Base-by-base conservation (phyloP, 108 stramenopile genomes). In the Aurantiochytrium sp. region DNA sequence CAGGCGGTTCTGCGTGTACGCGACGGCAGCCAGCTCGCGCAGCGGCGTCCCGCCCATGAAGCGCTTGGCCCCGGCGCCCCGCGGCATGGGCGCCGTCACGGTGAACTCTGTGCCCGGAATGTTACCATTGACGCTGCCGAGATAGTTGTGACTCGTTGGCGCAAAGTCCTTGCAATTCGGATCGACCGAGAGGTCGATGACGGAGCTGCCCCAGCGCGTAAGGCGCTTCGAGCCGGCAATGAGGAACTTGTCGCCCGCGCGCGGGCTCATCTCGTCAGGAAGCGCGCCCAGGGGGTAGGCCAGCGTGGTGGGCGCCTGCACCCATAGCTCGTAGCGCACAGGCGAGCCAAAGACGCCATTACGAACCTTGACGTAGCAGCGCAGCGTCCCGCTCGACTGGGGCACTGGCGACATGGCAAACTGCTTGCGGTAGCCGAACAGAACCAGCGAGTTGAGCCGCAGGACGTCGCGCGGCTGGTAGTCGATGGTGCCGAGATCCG, bases 311-410 rank as follows among this genome's bases (percentile, higher is more conserved):
- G 69, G 69, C 19, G 69, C 69, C 22, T 81, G 69, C 4, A 81
- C 42, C 41, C 42, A 81, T 22, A 81, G 37, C 27, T 81, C 69
- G 42, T 81, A 81, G 4, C 42, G 69, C 69, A 81, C 69, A 10
- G 69, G 69, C 24, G 69, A 81, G 37, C 69, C 69, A 39, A 39
- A 81, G 27, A 81, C 37, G 69, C 69, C 69, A 30, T 81, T 81
- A 21, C 69, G 69, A 8, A 81, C 41, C 69, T 81, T 81, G 42
- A 81, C 69, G 27, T 81, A 81, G 42, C 69, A 81, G 24, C 69
- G 37, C 6, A 81, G 37, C 41, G 42, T 81, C 41, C 69, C 69
- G 15, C 12, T 30, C 42, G 22, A 21, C 41, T 45, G 37, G 0
- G 69, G 69, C 8, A 81, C 19, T 8, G 69, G 69, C 4, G 37